Evolutionary conservation across 2,329 filamentous ascomycete species (phyloP).

Genomic region (Scedosporium aurantiacum): DNA sequence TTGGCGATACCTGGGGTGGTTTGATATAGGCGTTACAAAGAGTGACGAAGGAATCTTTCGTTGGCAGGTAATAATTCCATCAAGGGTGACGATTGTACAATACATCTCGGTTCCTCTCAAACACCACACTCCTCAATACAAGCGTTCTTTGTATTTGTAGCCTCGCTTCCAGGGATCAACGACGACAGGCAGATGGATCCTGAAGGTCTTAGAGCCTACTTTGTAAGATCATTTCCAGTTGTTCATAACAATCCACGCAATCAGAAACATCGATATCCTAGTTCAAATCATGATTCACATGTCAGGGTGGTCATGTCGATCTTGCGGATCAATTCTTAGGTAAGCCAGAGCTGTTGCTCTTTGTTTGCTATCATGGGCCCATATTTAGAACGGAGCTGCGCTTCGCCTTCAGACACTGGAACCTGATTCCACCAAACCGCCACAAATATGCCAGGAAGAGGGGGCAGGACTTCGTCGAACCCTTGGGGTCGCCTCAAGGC

Average conservation of each 20-base stretch:
- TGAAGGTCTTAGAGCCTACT: no score
- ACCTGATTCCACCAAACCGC: neutral
- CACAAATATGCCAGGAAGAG: slow-evolving; percentile 7
- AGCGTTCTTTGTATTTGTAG: neutral
- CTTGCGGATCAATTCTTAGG: neutral
- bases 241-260: no score
- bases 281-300: neutral
- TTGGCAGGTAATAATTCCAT: neutral
- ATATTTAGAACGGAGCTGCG: neutral
- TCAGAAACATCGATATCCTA: no score
- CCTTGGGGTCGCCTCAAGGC: slow-evolving; percentile 65
- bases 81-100: neutral
- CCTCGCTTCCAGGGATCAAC: neutral
- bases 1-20: neutral
- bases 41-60: neutral
- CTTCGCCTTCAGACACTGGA: neutral
- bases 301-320: neutral
- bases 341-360: neutral
- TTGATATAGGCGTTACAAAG: slow-evolving; percentile 3
- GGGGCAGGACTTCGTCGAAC: slow-evolving; percentile 29
- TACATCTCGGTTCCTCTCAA: neutral
- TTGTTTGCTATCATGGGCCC: neutral
- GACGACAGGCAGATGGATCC: no score
- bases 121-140: neutral
- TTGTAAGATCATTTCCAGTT: no score